A percentile compares a stretch with the other conserved stretches of the same genome.
phyloP scores from a whole-genome alignment of 2,329 filamentous ascomycete genomes.

The Fusarium anthophilum region DNA sequence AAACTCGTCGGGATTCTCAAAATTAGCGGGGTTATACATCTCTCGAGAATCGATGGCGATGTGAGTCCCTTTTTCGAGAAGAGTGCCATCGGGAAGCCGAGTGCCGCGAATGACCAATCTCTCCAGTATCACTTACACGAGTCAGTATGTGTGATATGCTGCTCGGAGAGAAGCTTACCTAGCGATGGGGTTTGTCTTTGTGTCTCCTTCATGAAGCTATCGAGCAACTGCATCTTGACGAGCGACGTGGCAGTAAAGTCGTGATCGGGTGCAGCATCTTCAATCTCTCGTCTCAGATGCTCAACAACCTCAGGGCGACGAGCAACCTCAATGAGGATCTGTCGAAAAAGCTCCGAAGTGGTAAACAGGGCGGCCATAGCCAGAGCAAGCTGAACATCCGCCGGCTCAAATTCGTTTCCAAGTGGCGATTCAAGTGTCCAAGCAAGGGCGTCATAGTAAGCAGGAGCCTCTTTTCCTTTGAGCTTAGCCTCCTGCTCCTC shows the following conservation, averaged over 20 bases:
- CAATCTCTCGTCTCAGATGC: background rate
- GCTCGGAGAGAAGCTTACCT: accelerated
- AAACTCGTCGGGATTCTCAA: background rate
- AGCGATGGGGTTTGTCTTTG: background rate
- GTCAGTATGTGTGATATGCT: accelerated
- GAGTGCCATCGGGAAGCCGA: background rate
- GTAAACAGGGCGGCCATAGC: background rate
- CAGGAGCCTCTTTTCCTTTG: background rate
- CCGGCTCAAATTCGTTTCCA: background rate
- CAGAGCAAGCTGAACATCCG: background rate
- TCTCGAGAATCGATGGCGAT: background rate
- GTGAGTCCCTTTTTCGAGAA: background rate
- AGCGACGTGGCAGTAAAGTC: background rate
- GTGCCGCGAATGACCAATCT: background rate
- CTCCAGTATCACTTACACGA: background rate
- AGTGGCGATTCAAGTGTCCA: background rate
- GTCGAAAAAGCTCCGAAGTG: background rate
- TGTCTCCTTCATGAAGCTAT: background rate
- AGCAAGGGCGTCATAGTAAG: background rate
- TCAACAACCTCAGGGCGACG: background rate
- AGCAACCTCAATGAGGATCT: background rate
- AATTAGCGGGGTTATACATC: background rate
- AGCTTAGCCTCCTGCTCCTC: accelerated
- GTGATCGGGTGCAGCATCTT: background rate
- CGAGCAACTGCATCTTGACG: background rate